phyloP scores from a whole-genome alignment of 2,329 filamentous ascomycete genomes.

The Trematosphaeria pertusa region DNA sequence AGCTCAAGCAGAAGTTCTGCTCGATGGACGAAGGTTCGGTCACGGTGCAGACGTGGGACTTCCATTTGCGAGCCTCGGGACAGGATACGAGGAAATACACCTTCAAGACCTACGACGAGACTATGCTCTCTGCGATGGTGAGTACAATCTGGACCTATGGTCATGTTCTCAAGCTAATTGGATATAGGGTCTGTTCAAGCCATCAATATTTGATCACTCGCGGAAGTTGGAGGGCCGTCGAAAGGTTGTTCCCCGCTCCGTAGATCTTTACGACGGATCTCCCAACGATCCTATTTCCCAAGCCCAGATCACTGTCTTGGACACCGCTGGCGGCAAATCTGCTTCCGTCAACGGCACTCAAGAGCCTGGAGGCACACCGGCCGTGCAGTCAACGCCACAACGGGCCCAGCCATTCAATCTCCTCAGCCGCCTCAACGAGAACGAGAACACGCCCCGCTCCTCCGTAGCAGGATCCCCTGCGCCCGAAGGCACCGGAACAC shows the following conservation, averaged over 20 bases:
- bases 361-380: conserved; percentile 39
- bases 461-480: conserved; percentile 88
- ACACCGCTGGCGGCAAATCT: conserved; percentile 55
- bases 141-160: conserved; percentile 16
- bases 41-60: conserved; percentile 85
- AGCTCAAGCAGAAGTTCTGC: conserved; percentile 91
- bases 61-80: conserved; percentile 86
- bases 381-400: conserved; percentile 61
- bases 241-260: conserved; percentile 83
- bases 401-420: conserved; percentile 71
- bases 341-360: conserved; percentile 35
- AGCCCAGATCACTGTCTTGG: conserved; percentile 75
- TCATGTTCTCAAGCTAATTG: conserved; percentile 12
- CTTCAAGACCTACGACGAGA: conserved; percentile 97
- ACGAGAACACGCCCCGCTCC: conserved; percentile 78
- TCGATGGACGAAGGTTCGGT: conserved; percentile 91
- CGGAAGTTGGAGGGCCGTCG: conserved; percentile 80
- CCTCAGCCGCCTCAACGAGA: conserved; percentile 70
- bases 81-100: conserved; percentile 91
- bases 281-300: conserved; percentile 89
- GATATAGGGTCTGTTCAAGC: conserved; percentile 79
- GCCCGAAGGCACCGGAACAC: conserved; percentile 82
- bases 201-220: conserved; percentile 82
- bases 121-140: conserved; percentile 87
- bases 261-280: conserved; percentile 91